Evolutionary conservation across 257 asterid species (phyloP), one percentile per base, ranked within the genome.

Genomic region (Parsonsia alboflavescens): DNA sequence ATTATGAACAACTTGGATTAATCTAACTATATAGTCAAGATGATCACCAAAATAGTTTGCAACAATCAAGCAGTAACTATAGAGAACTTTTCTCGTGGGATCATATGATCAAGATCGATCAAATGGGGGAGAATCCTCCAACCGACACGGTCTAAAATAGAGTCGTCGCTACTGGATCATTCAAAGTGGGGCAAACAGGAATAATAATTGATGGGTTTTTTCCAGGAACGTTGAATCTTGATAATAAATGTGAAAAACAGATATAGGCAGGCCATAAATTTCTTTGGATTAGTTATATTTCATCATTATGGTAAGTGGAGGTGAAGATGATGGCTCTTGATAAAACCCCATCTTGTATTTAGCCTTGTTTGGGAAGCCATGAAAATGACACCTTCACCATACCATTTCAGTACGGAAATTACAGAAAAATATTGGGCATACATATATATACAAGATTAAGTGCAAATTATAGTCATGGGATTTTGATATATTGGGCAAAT

Each of bases 111-210:
- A n/a, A n/a, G 39, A 33, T 33, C 19, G 77, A 84, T 75, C 83
- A 50, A 17, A 73, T 70, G 85, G 82, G 28, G 33, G 53, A 69
- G 28, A 74, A 39, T 0, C 15, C 7, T 56, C 65, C 78, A 68
- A 81, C 88, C 90, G 86, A 85, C 91, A 85, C 69, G 7, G 36
- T 61, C 42, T 72, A 70, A 54, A 74, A 72, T 50, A 80, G 46
- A 65, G 74, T 70, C 39, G 59, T 7, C 3, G 7, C 49, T 50
- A 15, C 15, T 45, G 70, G 53, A 57, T 52, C 65, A 63, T 77
- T 58, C 56, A 73, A 73, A 80, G 74, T 83, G 81, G 77, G 71
- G 44, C 5, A 56, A 45, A 59, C 3, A 33, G 36, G 24, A 66
- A 26, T 21, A 33, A 59, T 56, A 54, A 70, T 68, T 75, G 83